Evolutionary conservation across 768 basidiomycete species (phyloP).

Genomic region (Lactarius vividus): DNA sequence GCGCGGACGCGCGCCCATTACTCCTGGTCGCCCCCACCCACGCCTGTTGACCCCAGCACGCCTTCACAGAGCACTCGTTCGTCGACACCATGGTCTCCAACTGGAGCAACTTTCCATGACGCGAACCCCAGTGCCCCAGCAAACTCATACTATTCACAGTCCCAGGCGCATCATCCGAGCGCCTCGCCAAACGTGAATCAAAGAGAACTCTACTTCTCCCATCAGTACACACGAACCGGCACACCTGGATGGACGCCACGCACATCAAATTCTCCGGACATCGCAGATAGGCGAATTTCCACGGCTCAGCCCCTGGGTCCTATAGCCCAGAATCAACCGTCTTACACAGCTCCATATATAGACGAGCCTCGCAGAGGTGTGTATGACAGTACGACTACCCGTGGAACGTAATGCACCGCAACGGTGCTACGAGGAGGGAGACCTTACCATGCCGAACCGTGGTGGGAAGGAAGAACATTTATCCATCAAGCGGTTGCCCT

Average conservation of each 20-base stretch:
- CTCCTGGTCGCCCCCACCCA: slow-evolving; percentile 22
- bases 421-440: no score
- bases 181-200: slow-evolving; percentile 7
- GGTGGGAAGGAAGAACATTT: slow-evolving; percentile 2
- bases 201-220: slow-evolving; percentile 18
- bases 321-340: slow-evolving; percentile 8
- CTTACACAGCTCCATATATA: slow-evolving; percentile 11
- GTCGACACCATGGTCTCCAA: slow-evolving; percentile 5
- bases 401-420: slow-evolving; percentile 2
- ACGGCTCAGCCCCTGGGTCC: slow-evolving; percentile 11
- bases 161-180: slow-evolving; percentile 5
- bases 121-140: not conserved
- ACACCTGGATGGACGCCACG: slow-evolving; percentile 17
- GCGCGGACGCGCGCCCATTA: slow-evolving; percentile 7
- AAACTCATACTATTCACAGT: slow-evolving; percentile 11
- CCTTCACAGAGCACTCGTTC: slow-evolving; percentile 7
- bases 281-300: slow-evolving; percentile 13
- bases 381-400: not conserved
- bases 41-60: slow-evolving; percentile 9
- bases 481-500: not conserved
- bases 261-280: slow-evolving; percentile 10
- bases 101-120: slow-evolving; percentile 4
- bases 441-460: not conserved
- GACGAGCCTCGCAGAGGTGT: slow-evolving; percentile 14
- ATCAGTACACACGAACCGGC: slow-evolving; percentile 10